These are phyloP conservation scores for Claviceps pusilla DNA, from an alignment of 2,329 filamentous ascomycete genomes.

Conservation along the genomic window DNA sequence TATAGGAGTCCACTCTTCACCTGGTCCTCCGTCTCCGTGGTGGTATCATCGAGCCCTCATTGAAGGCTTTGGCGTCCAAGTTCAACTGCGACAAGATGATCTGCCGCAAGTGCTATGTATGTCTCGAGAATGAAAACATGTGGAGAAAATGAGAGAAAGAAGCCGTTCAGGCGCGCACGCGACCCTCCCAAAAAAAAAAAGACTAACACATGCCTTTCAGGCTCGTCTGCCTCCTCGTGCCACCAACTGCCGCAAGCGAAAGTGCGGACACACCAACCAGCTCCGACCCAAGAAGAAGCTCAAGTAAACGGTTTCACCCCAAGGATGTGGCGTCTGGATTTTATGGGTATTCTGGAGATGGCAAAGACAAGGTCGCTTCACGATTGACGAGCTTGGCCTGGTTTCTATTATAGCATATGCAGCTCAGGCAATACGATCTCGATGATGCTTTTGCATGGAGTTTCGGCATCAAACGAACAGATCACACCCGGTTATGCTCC, in stretches of 20 bases:
- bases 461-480: slow-evolving; percentile 2
- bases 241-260: slow-evolving; percentile 99
- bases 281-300: slow-evolving; percentile 99
- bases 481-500: neutral
- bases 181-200: no score
- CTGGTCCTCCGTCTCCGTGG: slow-evolving; percentile 96
- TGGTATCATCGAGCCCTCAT: slow-evolving; percentile 97
- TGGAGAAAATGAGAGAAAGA: neutral
- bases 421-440: slow-evolving; percentile 24
- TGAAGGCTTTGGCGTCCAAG: slow-evolving; percentile 96
- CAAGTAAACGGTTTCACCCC: slow-evolving; percentile 42
- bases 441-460: slow-evolving; percentile 19
- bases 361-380: slow-evolving; percentile 21
- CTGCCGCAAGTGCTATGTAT: slow-evolving; percentile 99
- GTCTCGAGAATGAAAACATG: slow-evolving; percentile 21
- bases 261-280: slow-evolving; percentile 99
- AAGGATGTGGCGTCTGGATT: slow-evolving; percentile 31
- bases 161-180: neutral
- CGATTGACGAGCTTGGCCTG: slow-evolving; percentile 22
- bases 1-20: slow-evolving; percentile 90
- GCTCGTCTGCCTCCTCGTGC: slow-evolving; percentile 89
- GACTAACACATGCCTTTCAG: slow-evolving; percentile 19
- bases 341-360: slow-evolving; percentile 25
- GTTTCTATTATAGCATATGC: slow-evolving; percentile 27
- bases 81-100: slow-evolving; percentile 99